Evolutionary conservation across 2,329 filamentous ascomycete genomes (phyloP).

Genomic region (Trichoderma afroharzianum): DNA sequence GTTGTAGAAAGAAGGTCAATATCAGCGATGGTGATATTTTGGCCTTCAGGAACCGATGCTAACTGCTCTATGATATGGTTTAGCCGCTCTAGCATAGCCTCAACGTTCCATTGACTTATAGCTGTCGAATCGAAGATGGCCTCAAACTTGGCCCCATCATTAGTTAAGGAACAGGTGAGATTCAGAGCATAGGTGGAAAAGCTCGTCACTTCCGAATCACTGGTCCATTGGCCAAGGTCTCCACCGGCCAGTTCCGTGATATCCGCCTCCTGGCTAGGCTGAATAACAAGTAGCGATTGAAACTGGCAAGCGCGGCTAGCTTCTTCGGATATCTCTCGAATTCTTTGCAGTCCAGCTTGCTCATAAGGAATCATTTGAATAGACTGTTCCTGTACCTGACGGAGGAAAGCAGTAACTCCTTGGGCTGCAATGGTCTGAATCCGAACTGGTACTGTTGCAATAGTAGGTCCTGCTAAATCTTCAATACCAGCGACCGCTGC

Average conservation of each 20-base stretch:
- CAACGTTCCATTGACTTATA: no score
- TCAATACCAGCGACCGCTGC: conserved; percentile 21
- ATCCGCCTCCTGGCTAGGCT: conserved; percentile 16
- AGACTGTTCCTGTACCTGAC: conserved; percentile 19
- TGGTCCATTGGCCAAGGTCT: not conserved
- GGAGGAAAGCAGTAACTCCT: conserved; percentile 14
- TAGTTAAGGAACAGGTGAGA: not conserved
- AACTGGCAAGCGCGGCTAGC: conserved; percentile 24
- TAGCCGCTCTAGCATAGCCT: no score
- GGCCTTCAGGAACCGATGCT: no score
- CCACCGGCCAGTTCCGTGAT: no score
- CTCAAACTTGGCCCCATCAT: not conserved
- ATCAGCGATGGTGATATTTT: not conserved
- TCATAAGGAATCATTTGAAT: conserved; percentile 20
- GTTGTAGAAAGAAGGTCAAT: not conserved
- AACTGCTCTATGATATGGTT: no score
- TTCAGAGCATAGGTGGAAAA: not conserved
- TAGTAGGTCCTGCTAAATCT: conserved; percentile 27
- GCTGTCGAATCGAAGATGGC: not conserved
- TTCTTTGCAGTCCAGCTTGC: conserved; percentile 21
- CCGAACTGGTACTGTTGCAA: conserved; percentile 41
- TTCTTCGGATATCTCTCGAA: conserved; percentile 9
- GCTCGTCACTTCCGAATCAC: no score
- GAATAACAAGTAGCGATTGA: conserved; percentile 29
- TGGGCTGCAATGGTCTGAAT: conserved; percentile 33